phyloP scores from a whole-genome alignment of 371 early-diverging fungal genomes.

The Lichtheimia hyalospora region DNA sequence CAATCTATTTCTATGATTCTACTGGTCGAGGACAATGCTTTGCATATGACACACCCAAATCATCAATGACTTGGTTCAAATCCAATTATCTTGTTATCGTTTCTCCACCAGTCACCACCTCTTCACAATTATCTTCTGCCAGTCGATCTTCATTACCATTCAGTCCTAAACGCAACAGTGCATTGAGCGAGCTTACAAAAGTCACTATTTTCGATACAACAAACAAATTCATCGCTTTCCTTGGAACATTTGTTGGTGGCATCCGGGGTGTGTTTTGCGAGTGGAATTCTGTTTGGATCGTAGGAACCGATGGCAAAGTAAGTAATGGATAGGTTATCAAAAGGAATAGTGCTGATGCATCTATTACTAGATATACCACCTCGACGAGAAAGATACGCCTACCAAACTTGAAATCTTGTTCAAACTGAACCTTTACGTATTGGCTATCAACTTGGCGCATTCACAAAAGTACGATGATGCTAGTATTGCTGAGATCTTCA shows the following conservation, averaged over 20 bases:
- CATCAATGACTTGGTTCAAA: conserved; percentile 74
- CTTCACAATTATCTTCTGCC: conserved; percentile 35
- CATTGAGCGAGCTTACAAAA: conserved; percentile 54
- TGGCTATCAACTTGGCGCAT: conserved; percentile 83
- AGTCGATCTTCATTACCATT: conserved; percentile 32
- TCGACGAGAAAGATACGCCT: conserved; percentile 87
- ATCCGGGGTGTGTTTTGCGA: conserved; percentile 75
- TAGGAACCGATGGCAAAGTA: conserved; percentile 80
- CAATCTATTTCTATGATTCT: conserved; percentile 87
- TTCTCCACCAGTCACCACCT: conserved; percentile 61
- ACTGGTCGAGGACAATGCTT: conserved; percentile 94
- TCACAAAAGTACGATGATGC: conserved; percentile 73
- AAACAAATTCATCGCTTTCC: conserved; percentile 87
- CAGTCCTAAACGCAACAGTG: conserved; percentile 21
- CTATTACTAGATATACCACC: conserved; percentile 60
- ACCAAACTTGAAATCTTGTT: conserved; percentile 86
- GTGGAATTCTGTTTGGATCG: conserved; percentile 90
- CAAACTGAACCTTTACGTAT: conserved; percentile 82
- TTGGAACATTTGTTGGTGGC: conserved; percentile 71
- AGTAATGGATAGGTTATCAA: neutral
- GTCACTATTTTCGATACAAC: conserved; percentile 89
- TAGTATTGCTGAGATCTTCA: conserved; percentile 86
- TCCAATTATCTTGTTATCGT: conserved; percentile 75
- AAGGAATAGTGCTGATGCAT: no score
- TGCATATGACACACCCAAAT: conserved; percentile 84